Base-by-base conservation (phyloP, 805 yeast genomes). In the Candida pini region DNA sequence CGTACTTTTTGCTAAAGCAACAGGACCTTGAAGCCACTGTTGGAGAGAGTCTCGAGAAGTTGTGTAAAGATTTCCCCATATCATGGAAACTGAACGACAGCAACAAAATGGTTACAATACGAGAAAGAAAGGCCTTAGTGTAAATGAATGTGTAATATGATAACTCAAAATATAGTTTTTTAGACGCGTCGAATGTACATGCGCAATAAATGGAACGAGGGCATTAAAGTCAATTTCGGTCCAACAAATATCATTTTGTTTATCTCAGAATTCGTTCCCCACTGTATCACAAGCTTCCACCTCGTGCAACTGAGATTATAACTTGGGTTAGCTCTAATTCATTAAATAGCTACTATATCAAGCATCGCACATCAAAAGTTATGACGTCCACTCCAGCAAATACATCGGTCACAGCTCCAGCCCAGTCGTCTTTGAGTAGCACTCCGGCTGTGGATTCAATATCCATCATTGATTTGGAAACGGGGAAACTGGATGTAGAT, bases 401-500 rank as follows among this genome's bases (percentile, higher is more conserved):
- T 15, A 34, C 36, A 6, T 28, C 38, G 5, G 24, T 30, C n/a
- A 27, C 24, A 12, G 20, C 20, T 22, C 28, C 35, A n/a, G 28
- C 38, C n/a, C n/a, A n/a, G n/a, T n/a, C n/a, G n/a, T n/a, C n/a
- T n/a, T n/a, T n/a, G n/a, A n/a, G 2, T 8, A 27, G 35, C 12
- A 31, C 44, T 3, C 35, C 49, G 2, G 36, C 25, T 3, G 15
- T 45, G 39, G 44, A 53, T 32, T 21, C 47, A 9, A 48, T 67
- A 2, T 49, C 59, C 3, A 51, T 49, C 28, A 71, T 43, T 51
- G 74, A 60, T 58, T 62, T 64, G 44, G 70, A 53, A 41, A 60
- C 51, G 3, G 69, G 70, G 4, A 62, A 55, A 8, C 47, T 64
- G 25, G 55, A 58, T 14, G 41, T 64, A 18, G 58, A 50, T 17